Evolutionary conservation across 495 filamentous ascomycete species (phyloP), one percentile per base, ranked within the genome.

Genomic region (Hypoxylon crocopeplum): DNA sequence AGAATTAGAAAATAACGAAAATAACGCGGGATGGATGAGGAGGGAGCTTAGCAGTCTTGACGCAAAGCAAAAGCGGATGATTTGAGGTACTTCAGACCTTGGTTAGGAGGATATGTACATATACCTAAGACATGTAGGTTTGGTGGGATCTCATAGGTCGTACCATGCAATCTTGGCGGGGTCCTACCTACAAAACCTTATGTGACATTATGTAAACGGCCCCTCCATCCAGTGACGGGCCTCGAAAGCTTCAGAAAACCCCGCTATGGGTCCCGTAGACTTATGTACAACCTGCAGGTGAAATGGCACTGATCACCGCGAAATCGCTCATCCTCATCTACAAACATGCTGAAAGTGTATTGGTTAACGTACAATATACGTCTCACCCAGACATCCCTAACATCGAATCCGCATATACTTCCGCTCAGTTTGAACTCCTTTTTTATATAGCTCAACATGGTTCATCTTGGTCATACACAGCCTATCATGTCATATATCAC

Each of bases 11-110:
- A 42, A 45, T 33, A 38, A 45, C 8, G 50, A 62, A 62, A 62
- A 62, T 62, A 50, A 50, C 58, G 51, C 58, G 51, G 32, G 49
- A 42, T 48, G 32, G 49, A 42, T 48, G 24, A 62, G 39, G 39
- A 47, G 32, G 39, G 50, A 21, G 33, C 30, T 48, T 56, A 42
- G 24, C 7, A 37, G 17, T 33, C 19, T 30, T 12, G 20, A 53
- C 16, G 22, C 7, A 40, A 24, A 38, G 22, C 16, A 48, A 48
- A 52, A 60, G 41, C 48, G 41, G 48, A 27, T n/a, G n/a, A n/a
- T n/a, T n/a, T n/a, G n/a, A n/a, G n/a, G n/a, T n/a, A 53, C 47
- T 46, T 12, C 40, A 22, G 38, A 45, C 19, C 29, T 27, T 12
- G 13, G 17, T 6, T 40, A 25, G 42, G 49, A 39, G 48, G 56